Evolutionary conservation across 129 eudicot species (phyloP), one percentile per base, ranked within the genome.

Genomic region (Logfia minima): DNA sequence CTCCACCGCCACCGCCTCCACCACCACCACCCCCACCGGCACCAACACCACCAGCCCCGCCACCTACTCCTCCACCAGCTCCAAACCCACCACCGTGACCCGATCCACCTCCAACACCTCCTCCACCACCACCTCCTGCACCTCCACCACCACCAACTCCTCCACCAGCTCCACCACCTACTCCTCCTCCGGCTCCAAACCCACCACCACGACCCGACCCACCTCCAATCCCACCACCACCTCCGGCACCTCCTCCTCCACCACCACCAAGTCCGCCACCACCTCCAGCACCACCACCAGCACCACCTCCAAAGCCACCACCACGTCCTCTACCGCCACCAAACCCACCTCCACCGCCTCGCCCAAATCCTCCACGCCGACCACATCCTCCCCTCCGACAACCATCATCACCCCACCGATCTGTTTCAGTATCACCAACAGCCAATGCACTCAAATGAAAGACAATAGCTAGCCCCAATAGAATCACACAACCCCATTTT

Each of bases 201-300:
- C 75, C 86, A 6, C 86, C 86, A 0, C 66, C 81, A 3, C 70
- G 43, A 9, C 84, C 75, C 5, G 70, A 82, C 1, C 86, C 88
- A 23, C 71, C 89, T 7, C 81, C 86, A 4, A 83, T 83, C 4
- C 84, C 87, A 0, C 84, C 86, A 13, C 74, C 81, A 3, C 81
- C 84, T 1, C 82, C 79, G 0, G 74, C 89, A 0, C 66, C 77
- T 0, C 87, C 92, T 4, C 87, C 81, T 18, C 87, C 85, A 13
- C 75, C 83, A 21, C 83, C 83, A 48, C 92, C 92, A 6, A 55
- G 74, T 4, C 87, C 92, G 1, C 76, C 84, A 0, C 88, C 92
- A 0, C 86, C 85, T 1, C 82, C 90, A 28, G 82, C 85, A 4
- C 86, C 86, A 6, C 79, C 88, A 52, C 86, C 88, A n/a, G 23